Base-by-base conservation (phyloP, 208 protist species). In the Acanthamoeba sp. region DNA sequence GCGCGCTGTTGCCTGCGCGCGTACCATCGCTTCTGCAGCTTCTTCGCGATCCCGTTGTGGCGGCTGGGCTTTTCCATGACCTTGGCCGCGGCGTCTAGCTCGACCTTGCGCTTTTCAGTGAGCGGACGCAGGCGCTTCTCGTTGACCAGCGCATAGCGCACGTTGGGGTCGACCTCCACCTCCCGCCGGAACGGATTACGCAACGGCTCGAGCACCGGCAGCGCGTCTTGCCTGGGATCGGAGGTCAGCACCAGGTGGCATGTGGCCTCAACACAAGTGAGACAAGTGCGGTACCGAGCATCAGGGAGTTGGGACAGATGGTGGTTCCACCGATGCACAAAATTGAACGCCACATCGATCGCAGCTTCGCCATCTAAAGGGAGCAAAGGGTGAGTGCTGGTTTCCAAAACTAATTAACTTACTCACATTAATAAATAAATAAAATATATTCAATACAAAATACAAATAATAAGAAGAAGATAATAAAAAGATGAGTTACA, bases 281-380 rank as follows among this genome's bases (percentile, higher is more conserved):
- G 40, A 84, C 1, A 80, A 45, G 64, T 14, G 64, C 34, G 22
- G 40, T 84, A 84, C 73, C 48, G 38, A 12, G 42, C 78, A 2
- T 87, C 78, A n/a, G 78, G 78, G 18, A 87, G 5, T 20, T 87
- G 78, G 10, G 12, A 4, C 48, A 52, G 20, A n/a, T 93, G 89
- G 29, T 93, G 89, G 42, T 93, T 93, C 89, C 89, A 93, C 29
- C 89, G 20, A 12, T 93, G 89, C 0, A 93, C 32, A 32, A 93
- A 93, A 38, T 93, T 93, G 89, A 50, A 82, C 16, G 89, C 89
- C 0, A 93, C 89, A 38, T 93, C 89, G 18, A 93, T 93, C 16
- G 89, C 89, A 16, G 89, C 89, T 59, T 93, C 89, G 20, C 89
- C 66, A 82, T 82, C 89, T 93, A 82, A 3, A 82, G 22, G n/a